These are phyloP conservation scores for Corrigiola litoralis DNA, from an alignment of 179 eudicot genomes.

Conservation along the genomic window DNA sequence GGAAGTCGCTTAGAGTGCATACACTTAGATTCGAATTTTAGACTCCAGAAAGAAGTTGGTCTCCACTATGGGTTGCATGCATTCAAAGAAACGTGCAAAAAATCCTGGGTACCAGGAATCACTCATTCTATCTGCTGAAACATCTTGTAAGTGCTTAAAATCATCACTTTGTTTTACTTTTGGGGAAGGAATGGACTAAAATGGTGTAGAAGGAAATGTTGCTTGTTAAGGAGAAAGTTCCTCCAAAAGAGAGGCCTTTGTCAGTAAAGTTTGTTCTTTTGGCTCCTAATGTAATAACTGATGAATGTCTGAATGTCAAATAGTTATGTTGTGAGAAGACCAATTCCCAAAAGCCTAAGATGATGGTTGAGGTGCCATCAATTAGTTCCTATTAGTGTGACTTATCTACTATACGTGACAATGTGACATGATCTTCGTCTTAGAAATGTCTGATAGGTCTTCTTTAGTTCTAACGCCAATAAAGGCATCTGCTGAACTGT, in stretches of 20 bases:
- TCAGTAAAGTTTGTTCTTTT: too few relatives aligned
- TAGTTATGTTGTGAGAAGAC: too few relatives aligned
- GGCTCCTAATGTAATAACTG: too few relatives aligned
- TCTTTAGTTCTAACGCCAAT: too few relatives aligned
- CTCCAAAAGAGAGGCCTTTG: too few relatives aligned
- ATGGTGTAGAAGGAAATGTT: neutral
- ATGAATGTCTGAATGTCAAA: too few relatives aligned
- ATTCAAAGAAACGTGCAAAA: slow-evolving; percentile 13
- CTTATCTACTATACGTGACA: too few relatives aligned
- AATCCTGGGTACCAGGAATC: neutral
- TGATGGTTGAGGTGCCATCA: too few relatives aligned
- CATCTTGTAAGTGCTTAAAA: slow-evolving; percentile 28
- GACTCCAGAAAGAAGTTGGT: neutral
- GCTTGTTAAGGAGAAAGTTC: neutral
- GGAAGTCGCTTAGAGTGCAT: neutral
- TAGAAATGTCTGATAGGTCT: neutral
- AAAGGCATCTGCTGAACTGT: too few relatives aligned
- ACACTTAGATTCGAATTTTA: neutral
- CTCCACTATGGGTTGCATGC: slow-evolving; percentile 26
- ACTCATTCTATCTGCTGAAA: slow-evolving; percentile 28
- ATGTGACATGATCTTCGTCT: too few relatives aligned
- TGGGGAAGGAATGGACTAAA: neutral
- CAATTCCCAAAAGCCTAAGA: too few relatives aligned
- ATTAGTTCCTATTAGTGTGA: too few relatives aligned
- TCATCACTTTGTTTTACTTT: neutral